Percentiles rank a stretch among this genome's conserved stretches.
Conservation (phyloP, 2,329 filamentous ascomycete genomes). For the Colletotrichum liriopes region DNA sequence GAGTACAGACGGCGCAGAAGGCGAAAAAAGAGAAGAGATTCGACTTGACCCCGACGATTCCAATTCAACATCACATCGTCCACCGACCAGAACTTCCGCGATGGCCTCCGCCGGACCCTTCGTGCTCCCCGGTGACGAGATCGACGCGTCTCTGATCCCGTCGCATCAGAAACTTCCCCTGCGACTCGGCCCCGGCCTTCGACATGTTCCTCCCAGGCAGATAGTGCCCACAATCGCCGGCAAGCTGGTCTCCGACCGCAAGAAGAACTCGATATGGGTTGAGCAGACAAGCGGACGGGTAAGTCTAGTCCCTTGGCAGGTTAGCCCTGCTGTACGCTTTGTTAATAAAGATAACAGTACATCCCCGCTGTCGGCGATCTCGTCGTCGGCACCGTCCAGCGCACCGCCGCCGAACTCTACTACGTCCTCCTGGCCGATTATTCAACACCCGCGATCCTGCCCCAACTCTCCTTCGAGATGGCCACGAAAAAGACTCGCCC, state of each 20-base stretch:
- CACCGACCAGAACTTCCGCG: conserved; percentile 31
- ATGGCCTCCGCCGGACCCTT: conserved; percentile 75
- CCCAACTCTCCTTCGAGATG: conserved; percentile 92
- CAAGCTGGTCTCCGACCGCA: conserved; percentile 76
- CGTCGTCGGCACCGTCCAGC: conserved; percentile 88
- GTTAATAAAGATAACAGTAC: conserved; percentile 71
- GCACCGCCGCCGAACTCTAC: conserved; percentile 83
- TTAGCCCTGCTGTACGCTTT: conserved; percentile 17
- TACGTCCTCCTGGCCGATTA: conserved; percentile 82
- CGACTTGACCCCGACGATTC: not conserved
- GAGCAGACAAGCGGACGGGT: conserved; percentile 81
- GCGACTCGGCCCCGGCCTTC: conserved; percentile 87
- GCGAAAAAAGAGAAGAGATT: conserved; percentile 1
- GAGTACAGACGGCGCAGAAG: conserved; percentile 18
- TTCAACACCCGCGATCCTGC: conserved; percentile 78
- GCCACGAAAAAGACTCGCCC: conserved; percentile 94
- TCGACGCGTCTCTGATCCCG: conserved; percentile 78
- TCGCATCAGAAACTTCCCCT: conserved; percentile 79
- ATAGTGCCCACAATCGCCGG: conserved; percentile 79
- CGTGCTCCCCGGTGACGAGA: conserved; percentile 85
- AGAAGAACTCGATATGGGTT: conserved; percentile 85
- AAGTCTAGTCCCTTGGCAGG: conserved; percentile 49
- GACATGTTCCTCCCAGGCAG: conserved; percentile 83
- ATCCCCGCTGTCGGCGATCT: conserved; percentile 85
- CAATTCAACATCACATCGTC: conserved; percentile 28